phyloP scores from a whole-genome alignment of 768 basidiomycete species.

The Ramaria sp. region DNA sequence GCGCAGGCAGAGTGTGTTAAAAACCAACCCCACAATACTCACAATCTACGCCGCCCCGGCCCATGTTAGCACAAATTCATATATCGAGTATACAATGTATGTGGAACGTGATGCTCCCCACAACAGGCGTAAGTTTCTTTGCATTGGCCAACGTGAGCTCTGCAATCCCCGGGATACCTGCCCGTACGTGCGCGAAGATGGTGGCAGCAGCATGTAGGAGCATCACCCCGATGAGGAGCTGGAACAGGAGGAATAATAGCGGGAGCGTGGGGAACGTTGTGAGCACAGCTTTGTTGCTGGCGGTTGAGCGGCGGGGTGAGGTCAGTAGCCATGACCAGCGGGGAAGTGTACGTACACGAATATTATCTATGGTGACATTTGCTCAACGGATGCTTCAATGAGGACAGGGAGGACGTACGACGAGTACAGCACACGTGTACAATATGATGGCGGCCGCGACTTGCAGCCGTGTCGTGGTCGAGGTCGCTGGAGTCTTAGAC shows the following conservation, averaged over 20 bases:
- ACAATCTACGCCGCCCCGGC: conserved; percentile 31
- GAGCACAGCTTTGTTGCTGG: conserved; percentile 68
- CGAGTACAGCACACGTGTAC: conserved; percentile 67
- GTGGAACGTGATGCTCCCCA: conserved; percentile 23
- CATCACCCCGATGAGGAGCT: conserved; percentile 58
- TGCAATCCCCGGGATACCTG: conserved; percentile 30
- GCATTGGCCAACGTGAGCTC: conserved; percentile 32
- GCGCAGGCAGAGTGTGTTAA: conserved; percentile 70
- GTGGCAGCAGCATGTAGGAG: conserved; percentile 47
- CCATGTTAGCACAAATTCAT: too few species aligned
- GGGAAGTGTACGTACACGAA: conserved; percentile 28
- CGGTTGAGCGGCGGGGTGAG: neutral
- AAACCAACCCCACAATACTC: conserved; percentile 65
- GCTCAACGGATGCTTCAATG: conserved; percentile 1
- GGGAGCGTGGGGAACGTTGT: conserved; percentile 57
- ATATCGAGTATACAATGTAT: too few species aligned
- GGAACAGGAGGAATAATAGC: conserved; percentile 54
- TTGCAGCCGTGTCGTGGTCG: conserved; percentile 35
- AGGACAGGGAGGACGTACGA: conserved; percentile 42
- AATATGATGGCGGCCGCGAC: conserved; percentile 66
- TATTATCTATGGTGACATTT: conserved; percentile 30
- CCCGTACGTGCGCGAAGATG: conserved; percentile 34
- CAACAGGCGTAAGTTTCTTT: conserved; percentile 51
- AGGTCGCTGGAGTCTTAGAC: conserved; percentile 19
- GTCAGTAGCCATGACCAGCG: conserved; percentile 3